Evolutionary conservation across 495 filamentous ascomycete genomes (phyloP), one percentile per base, ranked within the genome.

Genomic region (Xylaria palmicola): DNA sequence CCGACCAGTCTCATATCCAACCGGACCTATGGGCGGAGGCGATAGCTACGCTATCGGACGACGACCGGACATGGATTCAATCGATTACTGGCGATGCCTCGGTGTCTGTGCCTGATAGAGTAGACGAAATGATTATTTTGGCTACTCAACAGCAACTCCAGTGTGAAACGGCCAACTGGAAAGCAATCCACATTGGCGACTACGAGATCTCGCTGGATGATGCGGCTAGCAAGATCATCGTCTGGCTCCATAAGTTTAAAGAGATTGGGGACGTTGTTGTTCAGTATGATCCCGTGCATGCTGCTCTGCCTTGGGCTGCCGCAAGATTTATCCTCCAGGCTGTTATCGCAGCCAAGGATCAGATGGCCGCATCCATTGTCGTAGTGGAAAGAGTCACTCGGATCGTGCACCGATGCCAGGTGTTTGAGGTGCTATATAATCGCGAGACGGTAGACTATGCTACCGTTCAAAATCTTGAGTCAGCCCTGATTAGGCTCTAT

Each of bases 291-390:
- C 74, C 78, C 9, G 68, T 39, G 1, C 76, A 81, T 70, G 72
- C 74, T 10, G 70, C 74, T 13, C 63, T 82, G 44, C 78, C 79
- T 6, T 81, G 79, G 79, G 79, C 79, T 10, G 73, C 53, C 1
- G 62, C 80, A 13, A 62, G 75, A 10, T 76, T 81, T 43, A 34
- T 81, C 1, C 62, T 81, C 17, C 68, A 75, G 59, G 24, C 62
- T 48, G 45, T 37, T 12, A 39, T 45, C 32, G 44, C n/a, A 30
- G 40, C 49, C 24, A 17, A 65, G 22, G 49, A 60, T n/a, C 62
- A 59, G 49, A 59, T 55, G 37, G 55, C 22, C 27, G 47, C 47
- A 27, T 36, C 49, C 12, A 19, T 64, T 22, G 5, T 40, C 1
- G 27, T 51, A 19, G 30, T 48, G 6, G 62, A 64, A 40, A 60